Conservation (phyloP, 345 rosid genomes). For the Salix arbutifolia region DNA sequence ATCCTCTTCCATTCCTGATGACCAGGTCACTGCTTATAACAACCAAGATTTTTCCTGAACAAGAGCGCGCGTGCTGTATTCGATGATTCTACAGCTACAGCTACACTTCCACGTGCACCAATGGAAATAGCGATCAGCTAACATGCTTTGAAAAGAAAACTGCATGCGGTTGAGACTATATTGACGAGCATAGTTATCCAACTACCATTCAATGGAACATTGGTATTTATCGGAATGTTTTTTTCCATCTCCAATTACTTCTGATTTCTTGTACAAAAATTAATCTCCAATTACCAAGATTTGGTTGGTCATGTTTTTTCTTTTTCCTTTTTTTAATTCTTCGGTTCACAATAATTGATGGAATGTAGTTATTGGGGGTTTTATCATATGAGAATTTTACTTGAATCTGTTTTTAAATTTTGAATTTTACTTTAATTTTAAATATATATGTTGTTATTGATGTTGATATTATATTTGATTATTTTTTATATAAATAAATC, state of each 20-base stretch:
- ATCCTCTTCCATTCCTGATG: too few species aligned
- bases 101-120: neutral
- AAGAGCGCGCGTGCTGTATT: neutral
- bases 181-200: neutral
- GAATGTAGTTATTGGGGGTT: too few species aligned
- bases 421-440: too few species aligned
- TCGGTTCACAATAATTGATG: too few species aligned
- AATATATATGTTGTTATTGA: too few species aligned
- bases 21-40: neutral
- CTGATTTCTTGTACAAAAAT: neutral
- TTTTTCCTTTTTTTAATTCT: too few species aligned
- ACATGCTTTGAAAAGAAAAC: neutral
- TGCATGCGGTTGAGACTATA: neutral
- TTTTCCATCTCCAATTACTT: neutral
- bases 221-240: neutral
- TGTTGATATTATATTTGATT: too few species aligned
- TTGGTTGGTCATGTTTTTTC: too few species aligned
- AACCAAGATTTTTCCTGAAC: neutral
- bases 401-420: too few species aligned
- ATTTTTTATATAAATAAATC: too few species aligned
- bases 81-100: too few species aligned
- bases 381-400: too few species aligned
- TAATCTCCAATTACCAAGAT: neutral
- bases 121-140: neutral
- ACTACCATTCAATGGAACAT: constrained; percentile 8